These are phyloP conservation scores for Actinomucor elegans DNA, from an alignment of 371 early-diverging fungal genomes.

Conservation along the genomic window DNA sequence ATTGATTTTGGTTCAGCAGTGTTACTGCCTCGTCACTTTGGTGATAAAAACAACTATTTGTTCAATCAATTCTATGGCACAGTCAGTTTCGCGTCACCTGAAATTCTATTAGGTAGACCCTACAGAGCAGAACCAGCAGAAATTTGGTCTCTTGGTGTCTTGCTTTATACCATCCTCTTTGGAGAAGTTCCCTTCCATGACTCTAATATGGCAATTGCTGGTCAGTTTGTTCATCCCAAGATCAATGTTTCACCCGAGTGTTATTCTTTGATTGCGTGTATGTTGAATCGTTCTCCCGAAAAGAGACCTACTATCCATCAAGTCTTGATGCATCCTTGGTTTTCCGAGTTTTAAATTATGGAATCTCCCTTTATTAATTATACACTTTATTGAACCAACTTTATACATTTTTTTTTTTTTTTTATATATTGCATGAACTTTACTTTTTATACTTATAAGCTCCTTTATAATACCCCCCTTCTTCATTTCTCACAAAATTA, in stretches of 20 bases:
- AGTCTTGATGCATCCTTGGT: slow-evolving; percentile 69
- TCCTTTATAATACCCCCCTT: too few species aligned
- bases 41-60: slow-evolving; percentile 27
- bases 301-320: slow-evolving; percentile 63
- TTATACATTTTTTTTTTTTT: background rate
- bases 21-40: slow-evolving; percentile 52
- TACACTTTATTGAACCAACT: background rate
- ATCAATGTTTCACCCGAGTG: slow-evolving; percentile 50
- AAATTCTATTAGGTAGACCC: slow-evolving; percentile 68
- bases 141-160: slow-evolving; percentile 79
- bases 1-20: slow-evolving; percentile 85
- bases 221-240: slow-evolving; percentile 40
- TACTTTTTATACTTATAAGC: too few species aligned
- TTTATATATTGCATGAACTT: background rate
- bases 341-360: slow-evolving; percentile 18
- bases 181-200: slow-evolving; percentile 77
- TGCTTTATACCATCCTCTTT: slow-evolving; percentile 73
- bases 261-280: slow-evolving; percentile 59
- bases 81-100: slow-evolving; percentile 72
- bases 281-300: slow-evolving; percentile 61
- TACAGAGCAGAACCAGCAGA: slow-evolving; percentile 81
- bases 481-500: too few species aligned
- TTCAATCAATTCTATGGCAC: slow-evolving; percentile 72
- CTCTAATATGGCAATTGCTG: slow-evolving; percentile 48
- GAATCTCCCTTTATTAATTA: background rate